A percentile compares a stretch with the other conserved stretches of the same genome.
These are phyloP conservation scores for Pestalotiopsis sp. DNA, from an alignment of 2,329 filamentous ascomycete species.

Conservation along the genomic window DNA sequence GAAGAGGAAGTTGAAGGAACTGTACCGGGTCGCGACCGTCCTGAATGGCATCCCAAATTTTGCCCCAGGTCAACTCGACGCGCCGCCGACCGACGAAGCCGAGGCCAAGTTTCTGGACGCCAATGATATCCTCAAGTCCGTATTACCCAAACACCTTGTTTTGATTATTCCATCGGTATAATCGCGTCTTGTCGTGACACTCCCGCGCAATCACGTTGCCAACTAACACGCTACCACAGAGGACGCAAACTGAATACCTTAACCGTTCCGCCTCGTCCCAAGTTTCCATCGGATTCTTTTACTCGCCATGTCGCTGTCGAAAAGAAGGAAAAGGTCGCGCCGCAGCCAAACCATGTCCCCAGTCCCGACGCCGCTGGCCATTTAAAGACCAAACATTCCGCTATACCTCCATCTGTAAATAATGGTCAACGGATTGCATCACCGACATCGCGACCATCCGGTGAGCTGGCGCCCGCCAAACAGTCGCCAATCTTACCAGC, in stretches of 20 bases:
- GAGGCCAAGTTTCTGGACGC: constrained; percentile 60
- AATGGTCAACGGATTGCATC: background rate
- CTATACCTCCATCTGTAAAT: background rate
- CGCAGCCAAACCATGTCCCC: constrained; percentile 27
- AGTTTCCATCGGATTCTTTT: constrained; percentile 44
- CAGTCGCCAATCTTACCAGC: background rate
- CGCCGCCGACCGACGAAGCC: constrained; percentile 51
- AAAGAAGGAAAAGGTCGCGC: constrained; percentile 21
- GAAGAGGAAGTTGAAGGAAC: constrained; percentile 88
- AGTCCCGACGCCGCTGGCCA: constrained; percentile 20
- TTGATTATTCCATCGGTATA: constrained; percentile 20
- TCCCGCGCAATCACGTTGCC: constrained; percentile 12
- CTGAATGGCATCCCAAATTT: constrained; percentile 62
- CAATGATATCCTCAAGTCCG: constrained; percentile 64
- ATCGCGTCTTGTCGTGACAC: constrained; percentile 16
- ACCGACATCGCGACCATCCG: background rate
- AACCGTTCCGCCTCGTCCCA: constrained; percentile 53
- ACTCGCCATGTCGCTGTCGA: constrained; percentile 14
- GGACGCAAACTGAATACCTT: constrained; percentile 53
- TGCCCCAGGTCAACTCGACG: constrained; percentile 59
- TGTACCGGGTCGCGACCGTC: constrained; percentile 79
- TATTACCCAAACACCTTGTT: constrained; percentile 25
- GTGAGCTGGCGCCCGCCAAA: background rate
- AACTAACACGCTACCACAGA: constrained; percentile 34
- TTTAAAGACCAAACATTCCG: constrained; percentile 2